Evolutionary conservation across 352 stramenopile genomes (phyloP), one percentile per base, ranked within the genome.

Genomic region (Elongisporangium undulatum): DNA sequence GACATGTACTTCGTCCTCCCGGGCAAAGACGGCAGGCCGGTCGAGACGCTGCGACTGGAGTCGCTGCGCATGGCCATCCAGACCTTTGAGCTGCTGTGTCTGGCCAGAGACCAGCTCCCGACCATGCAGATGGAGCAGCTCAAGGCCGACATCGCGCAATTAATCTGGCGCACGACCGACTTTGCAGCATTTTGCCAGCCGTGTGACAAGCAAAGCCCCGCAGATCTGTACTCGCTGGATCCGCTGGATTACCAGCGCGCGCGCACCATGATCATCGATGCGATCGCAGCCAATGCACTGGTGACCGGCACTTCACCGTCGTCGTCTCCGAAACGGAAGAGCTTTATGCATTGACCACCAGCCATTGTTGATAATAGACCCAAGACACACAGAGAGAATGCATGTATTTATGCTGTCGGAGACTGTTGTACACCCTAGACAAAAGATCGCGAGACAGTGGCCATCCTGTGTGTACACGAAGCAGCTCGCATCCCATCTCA

Each of bases 1-100:
- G 83, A 92, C 52, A 92, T 92, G 83, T 92, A 92, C 63, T 92
- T 92, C 62, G 83, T 92, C 41, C 67, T 92, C 0, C 83, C 83
- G 9, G 83, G 83, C 1, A 61, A 58, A 0, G 79, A 90, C 53
- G 83, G 83, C 0, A 72, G 57, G 52, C 83, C 83, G 1, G 72
- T 92, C 15, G 83, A 89, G 69, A 91, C 81, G 21, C 66, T 93
- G 6, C 77, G 83, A 10, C 71, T 89, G 54, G 83, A 93, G 55
- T 76, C 75, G 2, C 62, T 93, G 55, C 83, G 83, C 17, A 84
- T 88, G 56, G 81, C 81, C 0, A 62, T 85, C 8, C 83, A 93
- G 64, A 73, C 63, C 16, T 91, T 84, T 26, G 83, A 93, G 55
- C 51, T 93, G 19, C 52, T 93, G 8, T 51, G 55, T 10, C 65